Conservation (phyloP, 2,329 filamentous ascomycete species). For the Aspergillus aculeatus region DNA sequence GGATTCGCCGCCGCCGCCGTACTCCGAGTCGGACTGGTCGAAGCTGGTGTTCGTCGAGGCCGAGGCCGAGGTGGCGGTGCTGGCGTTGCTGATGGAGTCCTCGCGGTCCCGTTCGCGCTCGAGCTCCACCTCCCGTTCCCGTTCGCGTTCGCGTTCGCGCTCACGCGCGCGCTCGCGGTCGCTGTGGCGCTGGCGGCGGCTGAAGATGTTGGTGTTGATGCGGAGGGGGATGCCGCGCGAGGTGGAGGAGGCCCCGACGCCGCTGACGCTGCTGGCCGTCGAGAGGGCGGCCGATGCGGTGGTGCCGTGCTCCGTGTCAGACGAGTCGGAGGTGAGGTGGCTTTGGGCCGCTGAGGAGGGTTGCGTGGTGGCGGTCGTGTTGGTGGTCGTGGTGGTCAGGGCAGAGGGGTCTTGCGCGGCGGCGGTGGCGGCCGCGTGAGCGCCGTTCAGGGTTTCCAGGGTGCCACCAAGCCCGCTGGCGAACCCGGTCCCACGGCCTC, state of each 20-base stretch:
- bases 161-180: slow-evolving; percentile 20
- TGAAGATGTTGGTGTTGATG: slow-evolving; percentile 41
- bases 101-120: slow-evolving; percentile 32
- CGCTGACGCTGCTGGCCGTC: slow-evolving; percentile 27
- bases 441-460: slow-evolving; percentile 43
- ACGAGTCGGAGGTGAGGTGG: slow-evolving; percentile 37
- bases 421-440: slow-evolving; percentile 25
- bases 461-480: slow-evolving; percentile 53
- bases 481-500: slow-evolving; percentile 78
- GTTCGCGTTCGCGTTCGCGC: slow-evolving; percentile 26
- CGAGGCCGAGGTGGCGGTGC: slow-evolving; percentile 40
- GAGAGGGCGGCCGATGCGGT: slow-evolving; percentile 24
- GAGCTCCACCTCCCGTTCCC: slow-evolving; percentile 28
- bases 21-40: slow-evolving; percentile 40
- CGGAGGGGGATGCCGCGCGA: slow-evolving; percentile 36
- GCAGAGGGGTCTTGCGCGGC: background rate
- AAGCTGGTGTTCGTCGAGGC: slow-evolving; percentile 36
- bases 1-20: slow-evolving; percentile 31
- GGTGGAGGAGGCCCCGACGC: slow-evolving; percentile 22
- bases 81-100: slow-evolving; percentile 41
- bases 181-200: slow-evolving; percentile 21
- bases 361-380: slow-evolving; percentile 19
- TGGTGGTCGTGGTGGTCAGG: slow-evolving; percentile 8
- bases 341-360: slow-evolving; percentile 26
- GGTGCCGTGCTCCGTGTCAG: slow-evolving; percentile 39